Evolutionary conservation across 2,329 filamentous ascomycete genomes (phyloP), one percentile per base, ranked within the genome.

Genomic region (Apiospora marii): DNA sequence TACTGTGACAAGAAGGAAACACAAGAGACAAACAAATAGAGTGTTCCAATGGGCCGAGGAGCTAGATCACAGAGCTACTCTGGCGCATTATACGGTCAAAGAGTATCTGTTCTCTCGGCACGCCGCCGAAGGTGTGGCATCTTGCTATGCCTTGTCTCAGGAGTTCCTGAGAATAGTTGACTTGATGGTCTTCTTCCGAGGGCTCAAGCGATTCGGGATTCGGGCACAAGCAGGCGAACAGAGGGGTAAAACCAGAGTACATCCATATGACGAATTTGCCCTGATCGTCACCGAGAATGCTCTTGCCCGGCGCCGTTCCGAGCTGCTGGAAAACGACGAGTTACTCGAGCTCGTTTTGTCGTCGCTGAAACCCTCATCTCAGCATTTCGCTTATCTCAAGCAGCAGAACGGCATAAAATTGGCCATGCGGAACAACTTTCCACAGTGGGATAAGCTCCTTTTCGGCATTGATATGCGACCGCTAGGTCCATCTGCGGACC

Each of bases 1-100:
- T 68, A 75, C 75, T 49, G 67, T 77, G 10, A 75, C 73, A 4
- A 64, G 19, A 7, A 44, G 43, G 16, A 64, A 76, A 27, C 73
- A 53, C 8, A 69, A 34, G 7, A 67, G 43, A 41, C 16, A n/a
- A 41, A 4, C 16, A 22, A 37, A 19, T 19, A 64, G 37, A 8
- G 37, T n/a, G 34, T 64, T 64, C 34, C 3, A 4, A 19, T 64
- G 12, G 10, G 22, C 58, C 3, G 58, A 64, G 30, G 58, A 13
- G n/a, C 58, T 19, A 41, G 34, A 22, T 19, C 58, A 64, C 19
- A 76, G 70, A 43, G 77, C 75, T 27, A 69, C 48, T 19, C 53
- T 78, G 22, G 76, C 78, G 10, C 78, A 80, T 67, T 80, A 78
- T 27, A 80, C 78, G 19, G 78, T 80, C 22, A 77, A 74, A 67